Percentiles rank a stretch among this genome's conserved stretches.
Conservation (phyloP, 352 stramenopile species). For the Globisporangium cederbergense region DNA sequence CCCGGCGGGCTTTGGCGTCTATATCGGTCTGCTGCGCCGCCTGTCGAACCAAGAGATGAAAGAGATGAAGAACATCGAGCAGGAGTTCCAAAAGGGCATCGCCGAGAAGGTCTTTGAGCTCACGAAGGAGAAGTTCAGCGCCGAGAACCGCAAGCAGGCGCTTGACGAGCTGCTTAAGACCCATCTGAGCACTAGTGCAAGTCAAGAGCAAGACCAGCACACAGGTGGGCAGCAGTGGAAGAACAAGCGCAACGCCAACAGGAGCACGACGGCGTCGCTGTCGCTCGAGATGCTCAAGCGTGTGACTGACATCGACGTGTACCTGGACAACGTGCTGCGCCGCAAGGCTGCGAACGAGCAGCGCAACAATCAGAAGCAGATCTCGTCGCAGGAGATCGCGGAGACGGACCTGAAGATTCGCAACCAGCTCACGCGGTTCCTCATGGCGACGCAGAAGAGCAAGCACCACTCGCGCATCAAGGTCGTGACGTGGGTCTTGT, state of each 20-base stretch:
- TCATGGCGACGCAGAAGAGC: constrained; percentile 68
- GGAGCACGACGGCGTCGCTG: constrained; percentile 39
- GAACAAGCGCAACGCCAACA: constrained; percentile 6
- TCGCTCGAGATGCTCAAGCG: constrained; percentile 79
- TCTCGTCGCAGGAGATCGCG: constrained; percentile 69
- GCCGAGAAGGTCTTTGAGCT: constrained; percentile 78
- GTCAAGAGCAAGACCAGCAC: constrained; percentile 8
- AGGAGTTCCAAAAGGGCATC: constrained; percentile 79
- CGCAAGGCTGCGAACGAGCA: constrained; percentile 41
- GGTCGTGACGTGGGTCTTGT: constrained; percentile 85
- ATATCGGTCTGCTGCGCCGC: constrained; percentile 73
- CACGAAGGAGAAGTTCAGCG: constrained; percentile 83
- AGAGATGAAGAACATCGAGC: constrained; percentile 73
- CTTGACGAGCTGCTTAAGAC: constrained; percentile 57
- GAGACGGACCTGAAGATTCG: constrained; percentile 75
- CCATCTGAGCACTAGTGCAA: constrained; percentile 4
- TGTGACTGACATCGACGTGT: constrained; percentile 80
- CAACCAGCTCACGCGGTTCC: constrained; percentile 75
- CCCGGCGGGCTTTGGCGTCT: constrained; percentile 61
- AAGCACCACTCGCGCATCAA: constrained; percentile 80
- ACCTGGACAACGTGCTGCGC: constrained; percentile 77
- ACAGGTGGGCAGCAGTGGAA: background rate
- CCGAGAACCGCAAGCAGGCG: constrained; percentile 72
- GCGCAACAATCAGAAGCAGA: constrained; percentile 30
- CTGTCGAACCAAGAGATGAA: constrained; percentile 76